phyloP scores from a whole-genome alignment of 352 stramenopile species.

The Phytophthora megakarya region DNA sequence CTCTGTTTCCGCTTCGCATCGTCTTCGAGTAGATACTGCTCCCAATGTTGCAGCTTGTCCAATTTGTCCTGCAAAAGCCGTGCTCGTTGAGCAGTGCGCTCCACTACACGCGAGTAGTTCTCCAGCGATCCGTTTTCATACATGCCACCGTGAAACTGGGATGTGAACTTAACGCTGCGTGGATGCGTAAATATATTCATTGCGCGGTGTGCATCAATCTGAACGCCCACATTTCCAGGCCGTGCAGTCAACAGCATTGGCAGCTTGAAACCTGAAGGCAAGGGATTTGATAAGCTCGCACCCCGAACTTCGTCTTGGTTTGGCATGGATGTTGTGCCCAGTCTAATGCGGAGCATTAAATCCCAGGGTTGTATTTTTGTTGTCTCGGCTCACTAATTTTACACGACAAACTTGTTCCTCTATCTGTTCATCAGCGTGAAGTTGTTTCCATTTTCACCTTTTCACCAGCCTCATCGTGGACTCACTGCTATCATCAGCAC shows the following conservation, averaged over 20 bases:
- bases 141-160: constrained; percentile 64
- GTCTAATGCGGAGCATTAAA: constrained; percentile 20
- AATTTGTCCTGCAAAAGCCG: constrained; percentile 54
- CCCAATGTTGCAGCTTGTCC: constrained; percentile 46
- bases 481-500: constrained; percentile 11
- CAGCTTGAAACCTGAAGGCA: constrained; percentile 36
- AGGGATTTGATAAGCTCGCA: constrained; percentile 16
- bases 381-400: constrained; percentile 39
- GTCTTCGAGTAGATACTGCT: constrained; percentile 50
- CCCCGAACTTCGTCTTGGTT: constrained; percentile 22
- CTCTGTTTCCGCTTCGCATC: constrained; percentile 45
- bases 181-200: constrained; percentile 66
- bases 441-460: constrained; percentile 2
- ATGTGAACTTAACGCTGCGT: constrained; percentile 67
- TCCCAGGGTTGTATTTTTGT: constrained; percentile 34
- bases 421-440: background rate
- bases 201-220: constrained; percentile 72
- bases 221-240: constrained; percentile 75
- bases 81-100: constrained; percentile 54
- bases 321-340: constrained; percentile 15
- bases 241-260: constrained; percentile 57
- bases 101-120: constrained; percentile 67
- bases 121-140: constrained; percentile 76
- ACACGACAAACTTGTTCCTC: constrained; percentile 31
- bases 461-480: background rate